Evolutionary conservation across 106 monocot species (phyloP).

Genomic region (Allium fistulosum): DNA sequence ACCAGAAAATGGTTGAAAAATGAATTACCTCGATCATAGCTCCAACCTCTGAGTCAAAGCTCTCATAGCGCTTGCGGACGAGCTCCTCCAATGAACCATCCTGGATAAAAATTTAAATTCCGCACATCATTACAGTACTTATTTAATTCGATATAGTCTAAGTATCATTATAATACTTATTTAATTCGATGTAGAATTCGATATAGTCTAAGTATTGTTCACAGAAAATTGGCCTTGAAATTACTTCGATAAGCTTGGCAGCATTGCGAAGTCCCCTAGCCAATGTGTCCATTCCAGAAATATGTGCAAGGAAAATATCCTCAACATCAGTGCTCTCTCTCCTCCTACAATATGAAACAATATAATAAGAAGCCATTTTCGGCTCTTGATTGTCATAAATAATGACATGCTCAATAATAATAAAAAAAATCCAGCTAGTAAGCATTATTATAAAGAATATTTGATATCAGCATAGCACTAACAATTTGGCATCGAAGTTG

Average conservation of each 20-base stretch:
- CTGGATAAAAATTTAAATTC: slow-evolving; percentile 11
- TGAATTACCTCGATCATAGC: slow-evolving; percentile 71
- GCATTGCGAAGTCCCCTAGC: slow-evolving; percentile 95
- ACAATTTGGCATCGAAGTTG: slow-evolving; percentile 99
- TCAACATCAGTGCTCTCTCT: slow-evolving; percentile 98
- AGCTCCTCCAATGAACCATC: slow-evolving; percentile 83
- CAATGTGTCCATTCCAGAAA: slow-evolving; percentile 94
- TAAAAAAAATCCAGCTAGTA: neutral
- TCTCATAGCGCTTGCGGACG: slow-evolving; percentile 67
- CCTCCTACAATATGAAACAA: slow-evolving; percentile 29
- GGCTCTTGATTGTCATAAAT: no score
- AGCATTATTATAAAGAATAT: no score
- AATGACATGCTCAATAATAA: no score
- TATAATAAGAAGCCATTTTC: neutral
- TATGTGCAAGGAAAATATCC: slow-evolving; percentile 91
- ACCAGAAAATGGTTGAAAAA: neutral
- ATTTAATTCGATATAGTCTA: no score
- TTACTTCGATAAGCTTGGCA: slow-evolving; percentile 78
- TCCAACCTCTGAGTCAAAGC: slow-evolving; percentile 78
- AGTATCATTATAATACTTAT: no score
- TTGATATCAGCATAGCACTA: slow-evolving; percentile 1
- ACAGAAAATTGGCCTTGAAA: neutral
- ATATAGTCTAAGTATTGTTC: no score
- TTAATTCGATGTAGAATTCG: no score
- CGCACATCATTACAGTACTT: no score